phyloP scores from a whole-genome alignment of 2,329 filamentous ascomycete species.

The Alternaria solani region DNA sequence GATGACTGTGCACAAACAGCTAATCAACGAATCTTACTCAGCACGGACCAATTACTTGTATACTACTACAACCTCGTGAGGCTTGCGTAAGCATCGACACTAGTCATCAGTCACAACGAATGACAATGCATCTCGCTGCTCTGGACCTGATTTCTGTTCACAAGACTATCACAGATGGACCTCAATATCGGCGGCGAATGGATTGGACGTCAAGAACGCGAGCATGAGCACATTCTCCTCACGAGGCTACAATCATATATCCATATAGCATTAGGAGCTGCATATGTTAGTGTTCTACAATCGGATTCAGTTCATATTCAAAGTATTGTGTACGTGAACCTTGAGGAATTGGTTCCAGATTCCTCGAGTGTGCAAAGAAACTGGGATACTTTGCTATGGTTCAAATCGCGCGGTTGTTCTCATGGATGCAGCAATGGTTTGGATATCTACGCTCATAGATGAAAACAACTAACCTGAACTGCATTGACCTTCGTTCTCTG shows the following conservation, averaged over 20 bases:
- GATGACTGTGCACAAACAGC: background rate
- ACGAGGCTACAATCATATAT: background rate
- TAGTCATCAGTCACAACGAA: background rate
- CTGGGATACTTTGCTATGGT: too few species aligned
- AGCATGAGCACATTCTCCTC: background rate
- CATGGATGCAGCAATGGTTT: background rate
- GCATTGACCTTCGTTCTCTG: background rate
- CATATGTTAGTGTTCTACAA: background rate
- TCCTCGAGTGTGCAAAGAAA: background rate
- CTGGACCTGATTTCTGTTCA: background rate
- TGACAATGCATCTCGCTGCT: background rate
- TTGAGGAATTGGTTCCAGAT: background rate
- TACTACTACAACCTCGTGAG: background rate
- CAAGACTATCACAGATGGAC: background rate
- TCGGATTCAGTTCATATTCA: background rate
- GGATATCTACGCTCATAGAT: fast-evolving
- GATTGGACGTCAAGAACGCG: background rate
- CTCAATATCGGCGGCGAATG: background rate
- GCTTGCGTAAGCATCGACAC: background rate
- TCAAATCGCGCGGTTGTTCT: background rate
- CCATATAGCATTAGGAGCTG: background rate
- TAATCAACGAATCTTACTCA: background rate
- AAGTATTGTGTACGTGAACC: background rate
- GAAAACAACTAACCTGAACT: background rate
- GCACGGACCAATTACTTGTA: background rate